Base-by-base conservation (phyloP, 179 eudicot species). In the Nepenthes alata region DNA sequence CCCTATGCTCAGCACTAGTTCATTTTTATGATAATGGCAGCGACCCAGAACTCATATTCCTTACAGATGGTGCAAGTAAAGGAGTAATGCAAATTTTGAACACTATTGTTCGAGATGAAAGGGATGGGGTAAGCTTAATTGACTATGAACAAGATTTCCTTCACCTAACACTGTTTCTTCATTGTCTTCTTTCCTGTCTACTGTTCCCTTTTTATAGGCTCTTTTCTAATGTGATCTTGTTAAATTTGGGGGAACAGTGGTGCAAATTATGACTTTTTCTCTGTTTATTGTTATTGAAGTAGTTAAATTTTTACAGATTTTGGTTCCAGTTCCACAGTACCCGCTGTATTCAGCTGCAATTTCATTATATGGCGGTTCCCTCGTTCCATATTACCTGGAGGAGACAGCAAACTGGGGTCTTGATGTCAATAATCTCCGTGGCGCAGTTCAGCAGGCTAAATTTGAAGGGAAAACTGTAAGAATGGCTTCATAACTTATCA, bases 381-480 rank as follows among this genome's bases (percentile, higher is more conserved):
- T 93, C 37, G 94, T 93, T 70, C 98, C 98, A 10, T 93, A 93
- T 75, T 90, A 85, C 72, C 90, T 93, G 70, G 99, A 94, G 64
- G 98, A 93, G 85, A 72, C 95, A 6, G 98, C 93, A 59, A 87
- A 93, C 70, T 93, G 97, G 98, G 98, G 98, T 57, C 98, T 93
- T 49, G 98, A 93, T 77, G 70, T 90, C 62, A 69, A 67, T 36
- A 87, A 85, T 77, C 97, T 93, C 45, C 90, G 83, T 34, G 82
- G 87, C 41, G 74, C 98, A 58, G 75, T 89, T 67, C 83, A 73
- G 47, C 76, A 82, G 63, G 95, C 97, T 64, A 77, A 83, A 34
- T 85, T 72, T 64, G 83, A 77, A 77, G 98, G 97, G 67, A 87
- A 90, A 70, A 90, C 80, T 54, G 98, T 93, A 76, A 81, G 97